phyloP scores from a whole-genome alignment of 1,284 basidiomycete genomes.

The Schizopora paradoxa region DNA sequence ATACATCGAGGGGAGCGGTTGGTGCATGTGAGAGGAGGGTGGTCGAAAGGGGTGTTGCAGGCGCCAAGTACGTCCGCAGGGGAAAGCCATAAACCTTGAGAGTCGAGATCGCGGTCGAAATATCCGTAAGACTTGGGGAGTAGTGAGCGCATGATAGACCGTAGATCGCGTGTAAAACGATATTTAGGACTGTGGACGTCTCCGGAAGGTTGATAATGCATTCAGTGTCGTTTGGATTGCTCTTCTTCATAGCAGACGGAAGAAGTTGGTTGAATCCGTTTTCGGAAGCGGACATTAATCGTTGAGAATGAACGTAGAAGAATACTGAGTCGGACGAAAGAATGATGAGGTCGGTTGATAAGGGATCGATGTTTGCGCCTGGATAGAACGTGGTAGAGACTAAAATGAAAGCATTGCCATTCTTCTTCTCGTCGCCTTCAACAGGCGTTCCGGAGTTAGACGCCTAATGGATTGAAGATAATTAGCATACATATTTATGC shows the following conservation, averaged over 20 bases:
- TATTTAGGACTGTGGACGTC: constrained; percentile 31
- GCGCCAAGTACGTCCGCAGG: constrained; percentile 22
- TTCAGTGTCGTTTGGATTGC: constrained; percentile 24
- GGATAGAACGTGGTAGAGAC: constrained; percentile 78
- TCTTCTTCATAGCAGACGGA: constrained; percentile 18
- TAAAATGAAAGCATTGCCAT: constrained; percentile 50
- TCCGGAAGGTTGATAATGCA: constrained; percentile 31
- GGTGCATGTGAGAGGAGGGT: constrained; percentile 32
- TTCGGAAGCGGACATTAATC: constrained; percentile 31
- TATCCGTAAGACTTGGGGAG: constrained; percentile 28
- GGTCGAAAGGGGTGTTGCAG: constrained; percentile 27
- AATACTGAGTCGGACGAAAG: constrained; percentile 70
- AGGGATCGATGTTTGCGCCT: constrained; percentile 48
- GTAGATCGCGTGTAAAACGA: constrained; percentile 34
- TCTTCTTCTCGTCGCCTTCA: constrained; percentile 18
- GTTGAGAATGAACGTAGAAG: constrained; percentile 41
- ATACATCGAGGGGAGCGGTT: constrained; percentile 30
- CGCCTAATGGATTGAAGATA: constrained; percentile 19
- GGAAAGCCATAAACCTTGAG: constrained; percentile 30
- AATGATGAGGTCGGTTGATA: constrained; percentile 55
- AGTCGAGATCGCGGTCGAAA: constrained; percentile 29
- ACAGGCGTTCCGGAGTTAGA: constrained; percentile 32
- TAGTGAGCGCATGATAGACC: constrained; percentile 33
- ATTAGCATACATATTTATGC: constrained; percentile 4
- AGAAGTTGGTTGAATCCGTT: constrained; percentile 35